Evolutionary conservation across 257 asterid genomes (phyloP).

Genomic region (Nicotiana attenuata): DNA sequence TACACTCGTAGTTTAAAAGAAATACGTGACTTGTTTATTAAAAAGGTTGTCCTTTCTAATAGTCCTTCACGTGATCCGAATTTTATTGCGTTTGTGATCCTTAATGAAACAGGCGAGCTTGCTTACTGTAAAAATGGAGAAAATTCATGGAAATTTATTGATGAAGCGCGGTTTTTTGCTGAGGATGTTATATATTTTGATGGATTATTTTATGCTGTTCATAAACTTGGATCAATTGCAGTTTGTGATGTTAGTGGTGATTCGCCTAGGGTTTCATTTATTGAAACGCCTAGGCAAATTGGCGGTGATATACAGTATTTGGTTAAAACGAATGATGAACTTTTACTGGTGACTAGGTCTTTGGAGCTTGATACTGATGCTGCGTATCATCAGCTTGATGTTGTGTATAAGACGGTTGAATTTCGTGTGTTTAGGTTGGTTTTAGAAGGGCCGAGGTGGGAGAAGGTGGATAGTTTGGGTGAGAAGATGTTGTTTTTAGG

Average conservation of each 20-base stretch:
- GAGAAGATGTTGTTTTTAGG: slow-evolving; percentile 63
- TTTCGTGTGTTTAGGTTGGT: slow-evolving; percentile 50
- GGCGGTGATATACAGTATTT: slow-evolving; percentile 70
- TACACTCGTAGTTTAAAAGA: slow-evolving; percentile 34
- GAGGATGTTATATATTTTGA: slow-evolving; percentile 60
- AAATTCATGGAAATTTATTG: slow-evolving; percentile 46
- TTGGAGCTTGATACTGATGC: slow-evolving; percentile 46
- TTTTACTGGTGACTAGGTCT: slow-evolving; percentile 51
- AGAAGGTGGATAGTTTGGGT: slow-evolving; percentile 38
- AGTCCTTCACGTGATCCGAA: slow-evolving; percentile 28
- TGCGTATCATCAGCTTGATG: slow-evolving; percentile 18
- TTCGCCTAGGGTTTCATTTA: slow-evolving; percentile 28
- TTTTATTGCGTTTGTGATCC: slow-evolving; percentile 51
- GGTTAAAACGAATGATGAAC: slow-evolving; percentile 60
- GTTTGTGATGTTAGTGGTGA: slow-evolving; percentile 42
- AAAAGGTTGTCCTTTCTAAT: slow-evolving; percentile 57
- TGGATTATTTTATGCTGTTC: slow-evolving; percentile 44
- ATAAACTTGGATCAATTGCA: slow-evolving; percentile 50
- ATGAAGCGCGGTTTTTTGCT: slow-evolving; percentile 32
- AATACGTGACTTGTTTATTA: slow-evolving; percentile 65
- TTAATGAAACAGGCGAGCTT: slow-evolving; percentile 39
- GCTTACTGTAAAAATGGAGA: slow-evolving; percentile 51
- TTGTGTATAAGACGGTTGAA: slow-evolving; percentile 48
- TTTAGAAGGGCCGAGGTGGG: slow-evolving; percentile 44
- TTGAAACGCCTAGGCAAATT: slow-evolving; percentile 24